Evolutionary conservation across 768 basidiomycete genomes (phyloP).

Genomic region (Boletellus emodensis): DNA sequence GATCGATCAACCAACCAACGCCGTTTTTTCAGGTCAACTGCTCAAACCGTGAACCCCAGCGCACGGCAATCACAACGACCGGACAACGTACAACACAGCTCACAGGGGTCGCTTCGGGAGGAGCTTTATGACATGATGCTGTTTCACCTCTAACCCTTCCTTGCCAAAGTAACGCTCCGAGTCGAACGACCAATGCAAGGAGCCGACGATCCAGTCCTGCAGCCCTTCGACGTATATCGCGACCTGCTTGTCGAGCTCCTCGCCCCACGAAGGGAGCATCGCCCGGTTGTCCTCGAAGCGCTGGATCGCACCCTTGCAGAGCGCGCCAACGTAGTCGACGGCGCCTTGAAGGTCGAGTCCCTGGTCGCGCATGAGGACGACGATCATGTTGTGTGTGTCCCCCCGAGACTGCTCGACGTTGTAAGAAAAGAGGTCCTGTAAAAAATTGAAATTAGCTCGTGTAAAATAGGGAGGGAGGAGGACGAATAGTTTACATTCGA

Average conservation of each 20-base stretch:
- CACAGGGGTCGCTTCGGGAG: constrained; percentile 36
- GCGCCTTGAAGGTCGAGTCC: constrained; percentile 57
- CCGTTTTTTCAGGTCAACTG: too few species aligned
- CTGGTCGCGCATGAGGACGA: constrained; percentile 62
- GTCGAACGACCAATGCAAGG: constrained; percentile 70
- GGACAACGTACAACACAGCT: not conserved
- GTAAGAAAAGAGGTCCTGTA: constrained; percentile 71
- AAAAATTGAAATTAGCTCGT: not conserved
- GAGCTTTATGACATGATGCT: constrained; percentile 48
- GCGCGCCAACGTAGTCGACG: constrained; percentile 58
- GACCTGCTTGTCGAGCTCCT: constrained; percentile 56
- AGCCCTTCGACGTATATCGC: constrained; percentile 56
- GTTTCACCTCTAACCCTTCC: constrained; percentile 51
- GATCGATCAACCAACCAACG: not conserved
- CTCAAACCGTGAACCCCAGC: too few species aligned
- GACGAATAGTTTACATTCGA: constrained; percentile 34
- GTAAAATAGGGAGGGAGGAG: not conserved
- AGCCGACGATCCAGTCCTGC: constrained; percentile 69
- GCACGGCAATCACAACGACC: not conserved
- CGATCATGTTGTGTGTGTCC: constrained; percentile 70
- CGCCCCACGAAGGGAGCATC: constrained; percentile 59
- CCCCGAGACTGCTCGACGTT: constrained; percentile 69
- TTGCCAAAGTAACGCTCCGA: constrained; percentile 66
- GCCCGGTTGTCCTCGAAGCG: constrained; percentile 45
- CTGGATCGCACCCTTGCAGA: constrained; percentile 54